Base-by-base conservation (phyloP, 2,329 filamentous ascomycete genomes). In the Xylariales sp. region DNA sequence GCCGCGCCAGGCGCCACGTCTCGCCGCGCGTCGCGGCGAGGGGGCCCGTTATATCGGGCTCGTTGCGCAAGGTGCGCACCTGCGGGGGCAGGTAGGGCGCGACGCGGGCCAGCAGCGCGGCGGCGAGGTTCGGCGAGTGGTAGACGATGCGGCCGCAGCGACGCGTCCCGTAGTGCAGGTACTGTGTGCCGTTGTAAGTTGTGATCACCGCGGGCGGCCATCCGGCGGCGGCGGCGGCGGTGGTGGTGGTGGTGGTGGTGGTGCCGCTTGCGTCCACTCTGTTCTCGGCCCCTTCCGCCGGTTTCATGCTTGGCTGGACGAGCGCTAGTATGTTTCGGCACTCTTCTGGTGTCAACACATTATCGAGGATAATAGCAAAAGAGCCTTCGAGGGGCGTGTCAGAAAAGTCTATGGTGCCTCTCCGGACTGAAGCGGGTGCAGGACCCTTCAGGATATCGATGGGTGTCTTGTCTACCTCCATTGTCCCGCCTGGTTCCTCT, bases 291-390 rank as follows among this genome's bases (percentile, higher is more conserved):
- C n/a, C n/a, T n/a, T n/a, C n/a, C n/a, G n/a, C n/a, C n/a, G n/a
- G n/a, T n/a, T n/a, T n/a, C n/a, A n/a, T n/a, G n/a, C n/a, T n/a
- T 13, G 39, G 42, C 18, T 27, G 28, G 20, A 44, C 38, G 25
- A 48, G 37, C 3, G 35, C 23, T 10, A 44, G 23, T n/a, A 48
- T 16, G 4, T 42, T 25, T 2, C 24, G 28, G 35, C 41, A 46
- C 29, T 46, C 40, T 16, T 35, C 27, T 15, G 21, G 16, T 14
- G 41, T 41, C 5, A 42, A 27, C 7, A 45, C 23, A 17, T 42
- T 17, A 5, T 46, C 41, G 18, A 48, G 42, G 4, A 39, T 33
- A 40, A 44, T 46, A 8, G 41, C 37, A 32, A 46, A 48, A 14
- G 40, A 43, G 13, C 25, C 45, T n/a, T 25, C 23, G 8, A 25